phyloP scores from a whole-genome alignment of 2,329 filamentous ascomycete species.

The Simplicillium sp. region DNA sequence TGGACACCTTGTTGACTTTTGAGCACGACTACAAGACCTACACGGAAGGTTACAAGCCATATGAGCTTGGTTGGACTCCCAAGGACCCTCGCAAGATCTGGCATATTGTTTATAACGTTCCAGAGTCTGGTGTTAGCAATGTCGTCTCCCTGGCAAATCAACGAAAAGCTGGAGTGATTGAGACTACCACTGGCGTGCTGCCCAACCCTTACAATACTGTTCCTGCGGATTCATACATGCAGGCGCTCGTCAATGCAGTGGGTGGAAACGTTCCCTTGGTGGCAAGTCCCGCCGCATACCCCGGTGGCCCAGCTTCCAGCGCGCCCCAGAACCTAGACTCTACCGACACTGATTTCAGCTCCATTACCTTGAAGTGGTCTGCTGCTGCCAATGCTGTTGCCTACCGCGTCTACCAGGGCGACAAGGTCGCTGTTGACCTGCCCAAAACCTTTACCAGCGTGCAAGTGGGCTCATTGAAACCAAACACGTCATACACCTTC shows the following conservation, averaged over 20 bases:
- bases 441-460: too few species aligned
- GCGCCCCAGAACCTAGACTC: too few species aligned
- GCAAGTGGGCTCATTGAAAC: too few species aligned
- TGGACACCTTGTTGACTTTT: constrained; percentile 21
- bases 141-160: constrained; percentile 3
- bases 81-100: constrained; percentile 19
- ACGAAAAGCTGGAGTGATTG: constrained; percentile 3
- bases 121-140: constrained; percentile 5
- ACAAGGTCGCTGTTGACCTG: too few species aligned
- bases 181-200: constrained; percentile 5
- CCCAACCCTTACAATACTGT: constrained; percentile 7
- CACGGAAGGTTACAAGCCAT: constrained; percentile 7
- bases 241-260: constrained; percentile 3
- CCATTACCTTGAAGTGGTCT: too few species aligned
- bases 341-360: too few species aligned
- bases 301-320: background rate
- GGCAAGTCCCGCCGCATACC: background rate
- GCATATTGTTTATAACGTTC: constrained; percentile 20
- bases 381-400: too few species aligned
- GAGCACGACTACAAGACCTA: constrained; percentile 16
- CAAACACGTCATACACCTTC: too few species aligned
- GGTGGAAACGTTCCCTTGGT: constrained; percentile 1
- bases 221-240: constrained; percentile 6
- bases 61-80: constrained; percentile 15
- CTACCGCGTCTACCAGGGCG: too few species aligned